A percentile compares a stretch with the other conserved stretches of the same genome.
Conservation (phyloP, 2,329 filamentous ascomycete species). For the Cercospora nicotianae region DNA sequence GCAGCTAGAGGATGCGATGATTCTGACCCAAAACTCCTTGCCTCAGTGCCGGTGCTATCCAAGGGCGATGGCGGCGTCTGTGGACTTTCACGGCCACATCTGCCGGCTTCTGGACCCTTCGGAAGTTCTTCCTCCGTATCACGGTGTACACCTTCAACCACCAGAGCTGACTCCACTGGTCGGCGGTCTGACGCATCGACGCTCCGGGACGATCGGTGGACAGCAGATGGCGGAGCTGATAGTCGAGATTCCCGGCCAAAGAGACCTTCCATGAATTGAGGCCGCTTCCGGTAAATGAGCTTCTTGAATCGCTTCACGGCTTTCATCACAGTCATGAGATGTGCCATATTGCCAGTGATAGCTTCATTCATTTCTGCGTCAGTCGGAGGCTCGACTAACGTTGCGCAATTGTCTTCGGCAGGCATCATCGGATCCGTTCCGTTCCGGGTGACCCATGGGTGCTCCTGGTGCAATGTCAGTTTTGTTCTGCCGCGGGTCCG, state of each 20-base stretch:
- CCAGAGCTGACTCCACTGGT: slow-evolving; percentile 51
- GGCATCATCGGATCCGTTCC: slow-evolving; percentile 77
- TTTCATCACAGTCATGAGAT: slow-evolving; percentile 85
- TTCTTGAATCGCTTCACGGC: slow-evolving; percentile 86
- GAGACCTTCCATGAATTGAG: slow-evolving; percentile 58
- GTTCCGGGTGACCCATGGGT: slow-evolving; percentile 86
- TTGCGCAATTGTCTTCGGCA: slow-evolving; percentile 79
- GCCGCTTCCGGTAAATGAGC: slow-evolving; percentile 61
- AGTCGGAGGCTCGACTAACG: slow-evolving; percentile 78
- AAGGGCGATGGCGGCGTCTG: slow-evolving; percentile 9
- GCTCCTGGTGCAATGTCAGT: slow-evolving; percentile 59
- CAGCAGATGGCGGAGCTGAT: slow-evolving; percentile 53
- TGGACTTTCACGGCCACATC: neutral
- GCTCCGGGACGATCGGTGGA: slow-evolving; percentile 40
- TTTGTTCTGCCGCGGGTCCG: neutral
- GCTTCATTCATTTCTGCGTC: slow-evolving; percentile 87
- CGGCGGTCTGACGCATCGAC: slow-evolving; percentile 54
- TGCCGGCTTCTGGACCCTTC: slow-evolving; percentile 14
- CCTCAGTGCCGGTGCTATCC: slow-evolving; percentile 3
- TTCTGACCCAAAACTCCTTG: slow-evolving; percentile 4
- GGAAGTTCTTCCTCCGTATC: slow-evolving; percentile 38
- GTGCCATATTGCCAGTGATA: slow-evolving; percentile 85
- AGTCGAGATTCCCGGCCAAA: slow-evolving; percentile 60
- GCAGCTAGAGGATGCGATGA: slow-evolving; percentile 8
- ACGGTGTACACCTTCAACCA: slow-evolving; percentile 56